Evolutionary conservation across 2,329 filamentous ascomycete species (phyloP).

Genomic region (Penicillium crustosum): DNA sequence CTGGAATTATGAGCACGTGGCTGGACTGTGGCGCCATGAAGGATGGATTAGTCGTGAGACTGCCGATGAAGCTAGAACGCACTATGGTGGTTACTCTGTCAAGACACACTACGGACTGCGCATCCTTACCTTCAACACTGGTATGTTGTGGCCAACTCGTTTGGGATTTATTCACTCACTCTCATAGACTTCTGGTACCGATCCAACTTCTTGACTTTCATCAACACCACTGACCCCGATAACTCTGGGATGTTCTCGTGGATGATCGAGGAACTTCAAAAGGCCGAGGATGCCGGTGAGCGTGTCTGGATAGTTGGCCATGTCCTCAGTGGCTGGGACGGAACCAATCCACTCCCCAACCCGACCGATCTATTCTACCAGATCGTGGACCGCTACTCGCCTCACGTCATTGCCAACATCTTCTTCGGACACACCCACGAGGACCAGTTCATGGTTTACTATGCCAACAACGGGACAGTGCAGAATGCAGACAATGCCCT

Average conservation of each 20-base stretch:
- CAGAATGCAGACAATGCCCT: constrained; percentile 45
- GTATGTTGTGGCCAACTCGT: constrained; percentile 43
- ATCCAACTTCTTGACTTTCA: constrained; percentile 51
- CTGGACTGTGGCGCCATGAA: constrained; percentile 57
- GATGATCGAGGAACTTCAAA: constrained; percentile 54
- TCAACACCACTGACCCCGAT: constrained; percentile 55
- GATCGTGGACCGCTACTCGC: constrained; percentile 56
- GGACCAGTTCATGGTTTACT: constrained; percentile 56
- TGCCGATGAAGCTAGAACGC: constrained; percentile 50
- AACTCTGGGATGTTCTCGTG: constrained; percentile 51
- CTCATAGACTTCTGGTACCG: constrained; percentile 30
- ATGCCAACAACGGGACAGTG: constrained; percentile 53
- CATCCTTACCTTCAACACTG: constrained; percentile 55
- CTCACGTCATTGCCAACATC: constrained; percentile 55
- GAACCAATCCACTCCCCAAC: constrained; percentile 54
- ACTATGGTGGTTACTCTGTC: constrained; percentile 58
- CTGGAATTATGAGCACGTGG: constrained; percentile 60
- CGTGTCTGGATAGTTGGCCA: constrained; percentile 58
- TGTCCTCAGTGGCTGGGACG: constrained; percentile 58
- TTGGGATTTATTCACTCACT: neutral
- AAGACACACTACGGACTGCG: constrained; percentile 54
- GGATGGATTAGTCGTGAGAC: constrained; percentile 53
- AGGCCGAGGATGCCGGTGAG: constrained; percentile 53
- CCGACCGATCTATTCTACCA: constrained; percentile 57
- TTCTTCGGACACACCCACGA: constrained; percentile 59